Evolutionary conservation across 257 asterid species (phyloP), one percentile per base, ranked within the genome.

Genomic region (Knoxia roxburghii): DNA sequence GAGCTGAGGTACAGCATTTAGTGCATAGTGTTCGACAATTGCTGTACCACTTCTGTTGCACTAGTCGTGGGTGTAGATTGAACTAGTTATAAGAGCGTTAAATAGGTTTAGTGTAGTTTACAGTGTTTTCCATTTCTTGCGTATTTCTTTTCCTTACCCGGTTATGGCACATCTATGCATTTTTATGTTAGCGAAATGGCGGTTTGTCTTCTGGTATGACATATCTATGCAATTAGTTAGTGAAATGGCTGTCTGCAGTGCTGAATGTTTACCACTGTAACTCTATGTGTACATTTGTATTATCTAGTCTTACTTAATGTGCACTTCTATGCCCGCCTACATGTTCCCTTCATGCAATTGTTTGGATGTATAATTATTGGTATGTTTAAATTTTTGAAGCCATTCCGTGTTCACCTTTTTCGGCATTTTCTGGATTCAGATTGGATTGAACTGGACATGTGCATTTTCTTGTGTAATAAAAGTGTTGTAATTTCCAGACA

Each of bases 361-460:
- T 8, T 52, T 56, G 35, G 4, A 24, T 10, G 12, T 3, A 1
- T 29, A 13, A 35, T 26, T 20, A 43, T 13, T 48, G 52, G 23
- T 14, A 24, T 3, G n/a, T 6, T 2, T 12, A 1, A 6, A 9
- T 53, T 30, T 7, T 17, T 39, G 33, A 20, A 13, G 5, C 1
- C 29, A 13, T 21, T 8, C n/a, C n/a, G n/a, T n/a, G 46, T 35
- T 35, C 20, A 29, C 18, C 2, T 14, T 9, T 7, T 9, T 41
- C 32, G 55, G 65, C 52, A 60, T 40, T 51, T 60, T 61, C 27
- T 49, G 35, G 57, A 69, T 24, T 53, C n/a, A n/a, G n/a, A n/a
- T 69, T 67, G 39, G 57, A 51, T 39, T 71, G 32, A 46, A 53
- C 15, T 72, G 26, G 40, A 64, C 59, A 55, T 33, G 56, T 62